Base-by-base conservation (phyloP, 106 monocot species). In the Ottelia alismoides region DNA sequence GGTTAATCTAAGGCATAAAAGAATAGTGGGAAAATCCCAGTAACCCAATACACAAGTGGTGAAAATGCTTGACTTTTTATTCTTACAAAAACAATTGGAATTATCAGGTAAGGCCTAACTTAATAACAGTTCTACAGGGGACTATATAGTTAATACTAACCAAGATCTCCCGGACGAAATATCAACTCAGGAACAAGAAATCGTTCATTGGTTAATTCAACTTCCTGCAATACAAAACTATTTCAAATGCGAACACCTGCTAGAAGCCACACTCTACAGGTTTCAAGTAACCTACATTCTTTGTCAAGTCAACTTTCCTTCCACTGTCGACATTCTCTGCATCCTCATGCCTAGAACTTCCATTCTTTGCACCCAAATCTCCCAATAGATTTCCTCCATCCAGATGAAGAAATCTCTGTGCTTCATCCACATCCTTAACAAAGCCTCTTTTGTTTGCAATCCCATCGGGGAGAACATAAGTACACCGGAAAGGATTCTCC, bases 101-200 rank as follows among this genome's bases (percentile, higher is more conserved):
- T n/a, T n/a, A n/a, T n/a, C n/a, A n/a, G n/a, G n/a, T n/a, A n/a
- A n/a, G n/a, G n/a, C n/a, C n/a, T n/a, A n/a, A n/a, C n/a, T n/a
- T n/a, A n/a, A n/a, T n/a, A n/a, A n/a, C n/a, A n/a, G n/a, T n/a
- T n/a, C n/a, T n/a, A n/a, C n/a, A n/a, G n/a, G n/a, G n/a, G n/a
- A n/a, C n/a, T n/a, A n/a, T n/a, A n/a, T n/a, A n/a, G n/a, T n/a
- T n/a, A n/a, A n/a, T n/a, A n/a, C n/a, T n/a, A n/a, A 94, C 93
- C 93, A 40, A 94, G 67, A 78, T 88, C 81, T 69, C 70, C 30
- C 27, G 93, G 93, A 65, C 71, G 80, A 60, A 94, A 94, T 23
- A 94, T 54, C 75, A 84, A 81, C 73, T 94, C 93, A 29, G 93
- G 93, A 0, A 94, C 93, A 58, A 94, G 93, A 55, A 94, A 94